Evolutionary conservation across 257 asterid species (phyloP), one percentile per base, ranked within the genome.

Genomic region (Solanum chmielewskii): DNA sequence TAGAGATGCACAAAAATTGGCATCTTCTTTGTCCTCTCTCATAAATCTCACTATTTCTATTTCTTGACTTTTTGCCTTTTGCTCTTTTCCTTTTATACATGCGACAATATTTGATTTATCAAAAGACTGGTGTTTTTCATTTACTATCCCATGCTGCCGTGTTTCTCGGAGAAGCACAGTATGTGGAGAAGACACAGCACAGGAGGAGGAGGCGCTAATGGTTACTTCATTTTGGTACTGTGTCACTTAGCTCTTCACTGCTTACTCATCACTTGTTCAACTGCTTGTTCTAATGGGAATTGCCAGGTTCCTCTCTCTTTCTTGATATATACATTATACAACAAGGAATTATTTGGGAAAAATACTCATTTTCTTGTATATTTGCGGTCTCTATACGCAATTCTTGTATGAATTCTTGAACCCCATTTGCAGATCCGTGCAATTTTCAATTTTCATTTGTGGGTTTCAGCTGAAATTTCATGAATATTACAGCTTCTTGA

Each of bases 221-320:
- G 77, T 86, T 66, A 64, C 37, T 87, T 90, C 14, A 60, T 82
- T n/a, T 88, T 90, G 20, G 49, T 86, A 1, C 52, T 86, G 33
- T 68, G 83, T 44, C 66, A 90, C 60, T 52, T 88, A 15, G 83
- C 90, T 71, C 87, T 92, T 31, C 82, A 91, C 91, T 87, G 68
- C 56, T 76, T 42, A n/a, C 83, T 92, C 87, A 23, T 91, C 84
- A 73, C 87, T 90, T 60, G 90, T 88, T 33, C 89, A 78, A 16
- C 90, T 82, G 94, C 96, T 87, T 94, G 97, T 93, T 93, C 94
- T 88, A 90, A 85, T 85, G 96, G 94, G 91, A 89, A 87, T 76
- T 94, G 92, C 87, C 99, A 97, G 99, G 99, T 95, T 59, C 21
- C 27, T 49, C n/a, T 45, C 84, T 78, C 64, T 44, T 25, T 44